A percentile compares a stretch with the other conserved stretches of the same genome.
phyloP scores from a whole-genome alignment of 2,329 filamentous ascomycete species.

The Fusarium sarcochroum region DNA sequence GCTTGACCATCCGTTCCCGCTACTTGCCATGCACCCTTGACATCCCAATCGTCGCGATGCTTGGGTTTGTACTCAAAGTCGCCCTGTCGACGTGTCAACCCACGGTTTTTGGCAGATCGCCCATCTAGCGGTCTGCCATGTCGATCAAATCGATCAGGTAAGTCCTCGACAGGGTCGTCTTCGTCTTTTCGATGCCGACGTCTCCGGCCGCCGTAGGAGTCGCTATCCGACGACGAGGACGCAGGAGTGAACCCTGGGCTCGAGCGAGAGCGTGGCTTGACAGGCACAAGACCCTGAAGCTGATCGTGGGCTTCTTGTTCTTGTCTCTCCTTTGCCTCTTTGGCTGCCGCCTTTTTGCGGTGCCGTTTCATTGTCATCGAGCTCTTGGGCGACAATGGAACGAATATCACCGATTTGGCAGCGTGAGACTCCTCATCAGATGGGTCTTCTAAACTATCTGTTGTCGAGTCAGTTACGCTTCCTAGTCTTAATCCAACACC shows the following conservation, averaged over 20 bases:
- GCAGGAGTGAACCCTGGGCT: slow-evolving; percentile 40
- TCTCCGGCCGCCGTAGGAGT: slow-evolving; percentile 40
- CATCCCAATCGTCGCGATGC: slow-evolving; percentile 52
- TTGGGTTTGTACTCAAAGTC: slow-evolving; percentile 58
- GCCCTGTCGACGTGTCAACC: slow-evolving; percentile 57
- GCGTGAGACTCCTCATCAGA: slow-evolving; percentile 29
- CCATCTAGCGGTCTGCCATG: slow-evolving; percentile 58
- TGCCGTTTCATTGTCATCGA: slow-evolving; percentile 61
- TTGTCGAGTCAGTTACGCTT: slow-evolving; percentile 40
- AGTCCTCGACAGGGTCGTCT: slow-evolving; percentile 58
- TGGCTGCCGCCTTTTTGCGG: slow-evolving; percentile 49
- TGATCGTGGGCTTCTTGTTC: slow-evolving; percentile 38
- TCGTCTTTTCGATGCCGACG: slow-evolving; percentile 37
- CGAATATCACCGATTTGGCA: slow-evolving; percentile 62
- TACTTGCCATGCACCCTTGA: slow-evolving; percentile 62
- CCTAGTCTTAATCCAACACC: slow-evolving; percentile 12
- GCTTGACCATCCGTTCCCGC: slow-evolving; percentile 59
- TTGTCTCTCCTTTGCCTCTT: slow-evolving; percentile 36
- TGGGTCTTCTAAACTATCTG: slow-evolving; percentile 52
- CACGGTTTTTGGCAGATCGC: slow-evolving; percentile 26
- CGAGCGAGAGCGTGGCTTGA: slow-evolving; percentile 26
- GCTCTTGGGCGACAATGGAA: slow-evolving; percentile 65
- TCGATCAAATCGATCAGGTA: slow-evolving; percentile 64
- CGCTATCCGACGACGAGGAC: slow-evolving; percentile 54
- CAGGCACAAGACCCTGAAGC: slow-evolving; percentile 37